These are phyloP conservation scores for Catunica adiposa DNA, from an alignment of 2,329 filamentous ascomycete genomes.

Conservation along the genomic window DNA sequence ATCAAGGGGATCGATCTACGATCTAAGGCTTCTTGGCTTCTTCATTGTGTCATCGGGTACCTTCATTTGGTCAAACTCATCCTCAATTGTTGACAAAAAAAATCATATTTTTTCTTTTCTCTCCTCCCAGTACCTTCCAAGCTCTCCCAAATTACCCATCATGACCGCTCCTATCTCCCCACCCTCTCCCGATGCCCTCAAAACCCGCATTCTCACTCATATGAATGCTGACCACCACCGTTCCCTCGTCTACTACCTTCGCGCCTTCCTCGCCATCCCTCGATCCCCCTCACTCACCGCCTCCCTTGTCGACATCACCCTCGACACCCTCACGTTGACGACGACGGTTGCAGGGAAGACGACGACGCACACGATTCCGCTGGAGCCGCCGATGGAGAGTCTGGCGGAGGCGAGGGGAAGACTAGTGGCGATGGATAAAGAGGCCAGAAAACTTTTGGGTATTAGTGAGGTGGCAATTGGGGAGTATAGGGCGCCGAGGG, in stretches of 20 bases:
- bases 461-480: slow-evolving; percentile 32
- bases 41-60: no score
- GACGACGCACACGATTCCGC: slow-evolving; percentile 36
- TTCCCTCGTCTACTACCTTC: slow-evolving; percentile 51
- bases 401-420: slow-evolving; percentile 52
- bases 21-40: no score
- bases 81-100: no score
- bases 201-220: slow-evolving; percentile 44
- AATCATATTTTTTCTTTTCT: no score
- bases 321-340: slow-evolving; percentile 47
- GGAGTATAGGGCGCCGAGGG: slow-evolving; percentile 25
- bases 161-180: background rate
- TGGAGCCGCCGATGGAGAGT: slow-evolving; percentile 53
- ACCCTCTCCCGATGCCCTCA: slow-evolving; percentile 19
- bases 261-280: slow-evolving; percentile 1
- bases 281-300: background rate
- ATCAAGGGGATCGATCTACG: no score
- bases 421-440: slow-evolving; percentile 53
- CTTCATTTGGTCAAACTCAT: no score
- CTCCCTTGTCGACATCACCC: slow-evolving; percentile 16
- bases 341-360: slow-evolving; percentile 21
- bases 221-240: slow-evolving; percentile 74
- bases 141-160: background rate
- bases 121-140: background rate
- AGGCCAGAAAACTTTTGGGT: slow-evolving; percentile 40